phyloP scores from a whole-genome alignment of 1,284 basidiomycete species.

The Apiotrichum veenhuisii region DNA sequence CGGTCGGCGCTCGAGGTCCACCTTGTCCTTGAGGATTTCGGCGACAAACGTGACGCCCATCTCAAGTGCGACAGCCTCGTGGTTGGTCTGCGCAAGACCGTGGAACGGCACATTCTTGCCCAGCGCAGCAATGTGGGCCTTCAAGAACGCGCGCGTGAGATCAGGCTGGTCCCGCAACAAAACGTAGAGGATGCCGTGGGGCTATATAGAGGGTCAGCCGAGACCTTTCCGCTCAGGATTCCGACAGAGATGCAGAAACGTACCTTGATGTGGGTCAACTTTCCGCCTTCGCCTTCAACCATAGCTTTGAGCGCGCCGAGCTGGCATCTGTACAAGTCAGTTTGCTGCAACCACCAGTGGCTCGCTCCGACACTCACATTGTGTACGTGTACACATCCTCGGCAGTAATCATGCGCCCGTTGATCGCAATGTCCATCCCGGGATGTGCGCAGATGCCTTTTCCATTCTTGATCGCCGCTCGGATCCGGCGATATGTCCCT shows the following conservation, averaged over 20 bases:
- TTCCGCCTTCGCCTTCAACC: conserved; percentile 27
- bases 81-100: conserved; percentile 35
- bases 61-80: conserved; percentile 33
- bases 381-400: conserved; percentile 7
- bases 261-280: conserved; percentile 29
- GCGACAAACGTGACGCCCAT: conserved; percentile 35
- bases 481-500: conserved; percentile 8
- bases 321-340: too few relatives aligned
- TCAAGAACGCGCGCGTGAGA: conserved; percentile 30
- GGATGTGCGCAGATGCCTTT: conserved; percentile 34
- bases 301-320: conserved; percentile 35
- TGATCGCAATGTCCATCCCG: neutral
- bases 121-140: conserved; percentile 29
- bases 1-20: too few relatives aligned
- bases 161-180: conserved; percentile 28
- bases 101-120: conserved; percentile 27
- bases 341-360: too few relatives aligned
- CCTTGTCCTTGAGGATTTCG: conserved; percentile 28
- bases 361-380: neutral
- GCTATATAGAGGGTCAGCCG: neutral
- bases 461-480: conserved; percentile 29
- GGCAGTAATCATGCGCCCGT: neutral
- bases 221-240: neutral
- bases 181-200: conserved; percentile 19
- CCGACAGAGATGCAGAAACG: neutral